Base-by-base conservation (phyloP, 2,329 filamentous ascomycete genomes). In the Phaeosphaeria sp. region DNA sequence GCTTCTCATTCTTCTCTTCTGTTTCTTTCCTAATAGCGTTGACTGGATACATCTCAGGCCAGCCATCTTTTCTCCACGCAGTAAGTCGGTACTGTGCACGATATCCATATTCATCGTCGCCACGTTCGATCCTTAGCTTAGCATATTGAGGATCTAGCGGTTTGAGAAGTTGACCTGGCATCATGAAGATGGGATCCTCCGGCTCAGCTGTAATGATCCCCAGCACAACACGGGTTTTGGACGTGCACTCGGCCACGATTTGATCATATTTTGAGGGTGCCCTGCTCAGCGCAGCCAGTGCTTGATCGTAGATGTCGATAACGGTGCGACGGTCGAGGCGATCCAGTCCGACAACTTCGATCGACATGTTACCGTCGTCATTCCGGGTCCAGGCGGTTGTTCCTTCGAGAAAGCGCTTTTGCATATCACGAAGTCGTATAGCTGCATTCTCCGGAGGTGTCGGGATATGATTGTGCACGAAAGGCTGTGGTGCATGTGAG, bases 121-220 rank as follows among this genome's bases (percentile, higher is more conserved):
- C 48, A 15, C 41, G 55, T 4, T 63, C 52, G 10, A 67, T 60
- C 0, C 65, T 39, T 0, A 65, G 67, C 6, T 59, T 46, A 2
- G 67, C 65, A 18, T 63, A 69, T 22, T 62, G 54, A 1, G 64
- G 65, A 5, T 68, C 62, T 0, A 68, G 46, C 0, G 62, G 64
- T 3, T 6, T 20, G 3, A 68, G 54, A 2, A 58, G 42, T 7
- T 55, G 30, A 11, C 17, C 41, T 10, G 22, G 22, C 6, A 15
- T 23, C 3, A 18, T 27, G 42, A 67, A 68, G 0, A 63, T 61
- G 0, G 21, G 9, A 17, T 67, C 51, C 2, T 52, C 30, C 3
- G 59, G 59, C 10, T 54, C 33, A 10, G 59, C 60, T 6, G 10
- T 6, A 0, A 42, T 15, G 6, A 64, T 17, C 2, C 56, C 49